Evolutionary conservation across 805 yeast genomes (phyloP), one percentile per base, ranked within the genome.

Genomic region (Pichia thaimueangensis): DNA sequence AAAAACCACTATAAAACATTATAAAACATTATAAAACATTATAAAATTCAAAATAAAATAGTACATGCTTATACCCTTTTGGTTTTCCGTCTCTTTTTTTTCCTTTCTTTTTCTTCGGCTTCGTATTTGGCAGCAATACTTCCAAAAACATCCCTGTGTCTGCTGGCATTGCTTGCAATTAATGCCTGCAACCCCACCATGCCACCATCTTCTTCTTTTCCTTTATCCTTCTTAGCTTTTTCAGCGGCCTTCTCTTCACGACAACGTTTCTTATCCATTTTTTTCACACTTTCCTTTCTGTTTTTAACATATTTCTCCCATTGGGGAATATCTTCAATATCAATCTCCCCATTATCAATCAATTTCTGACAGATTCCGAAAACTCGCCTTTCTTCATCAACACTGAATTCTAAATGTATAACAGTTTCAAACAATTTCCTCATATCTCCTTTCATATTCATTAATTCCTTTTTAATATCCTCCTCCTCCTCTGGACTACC

Each of bases 401-500:
- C 71, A 30, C 64, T 64, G 34, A 81, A 70, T 47, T 82, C 88
- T 40, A 84, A 69, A 60, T 88, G 96, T 9, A 93, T 83, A 4
- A 88, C 80, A 27, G 70, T 68, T 57, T 86, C 95, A 55, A 87
- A 83, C 6, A 87, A 64, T 39, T 68, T 67, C 35, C 80, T 65
- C 52, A 87, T 75, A 52, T 85, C 86, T 5, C 95, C 95, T 19
- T 53, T 42, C 36, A 43, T 46, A 12, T 76, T 71, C 35, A 70
- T 69, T 50, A 68, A 74, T 8, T 67, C 59, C 64, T 82, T 82
- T 33, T 76, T 45, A n/a, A 88, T 70, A 55, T 88, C 96, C 4
- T 64, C 65, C 35, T 54, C 57, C 49, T 81, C 88, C 50, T 80
- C 85, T 5, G 52, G 54, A n/a, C 80, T 70, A 4, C 68, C 73